Evolutionary conservation across 441 rosid genomes (phyloP), one percentile per base, ranked within the genome.

Genomic region (Cnidoscolus chayamansa): DNA sequence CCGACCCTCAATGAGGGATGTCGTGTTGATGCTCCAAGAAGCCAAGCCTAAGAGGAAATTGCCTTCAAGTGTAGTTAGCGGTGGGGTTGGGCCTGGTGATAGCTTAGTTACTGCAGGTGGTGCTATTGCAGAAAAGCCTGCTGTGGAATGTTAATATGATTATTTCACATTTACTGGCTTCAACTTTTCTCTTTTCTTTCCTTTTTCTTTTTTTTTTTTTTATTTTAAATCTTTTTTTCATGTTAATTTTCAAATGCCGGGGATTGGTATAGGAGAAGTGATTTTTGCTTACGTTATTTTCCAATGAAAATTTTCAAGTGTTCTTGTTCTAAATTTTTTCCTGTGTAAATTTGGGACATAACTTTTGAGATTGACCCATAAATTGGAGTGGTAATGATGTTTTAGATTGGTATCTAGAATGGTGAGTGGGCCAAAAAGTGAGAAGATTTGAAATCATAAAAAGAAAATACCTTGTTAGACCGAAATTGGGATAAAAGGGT

Each of bases 1-100:
- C 60, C 84, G 99, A 55, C 99, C 99, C 1, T 87, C 94, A 0
- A 94, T 94, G 99, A 89, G 99, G 82, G 99, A 94, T 56, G 99
- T 90, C 8, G 85, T 94, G 82, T 30, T 88, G 82, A 92, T 94
- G 92, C 82, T 94, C 50, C 96, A 92, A 75, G 97, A 84, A 83
- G 96, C 95, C 2, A 88, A 88, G 82, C 99, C 98, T 2, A 84
- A 88, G 80, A 80, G 99, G 84, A 92, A 92, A 76, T 69, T 81
- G 43, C 71, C 79, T 0, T 88, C 78, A 13, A 79, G 76, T 66
- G 43, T 68, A 19, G 66, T 80, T 12, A 40, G 59, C 58, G 80
- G 65, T 57, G 69, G 40, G 40, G 76, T 76, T 11, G 83, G 72
- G 59, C 77, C 72, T 25, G 84, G 76, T 60, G 76, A 65, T 68